Evolutionary conservation across 2,329 filamentous ascomycete genomes (phyloP).

Genomic region (Calonectria naviculata): DNA sequence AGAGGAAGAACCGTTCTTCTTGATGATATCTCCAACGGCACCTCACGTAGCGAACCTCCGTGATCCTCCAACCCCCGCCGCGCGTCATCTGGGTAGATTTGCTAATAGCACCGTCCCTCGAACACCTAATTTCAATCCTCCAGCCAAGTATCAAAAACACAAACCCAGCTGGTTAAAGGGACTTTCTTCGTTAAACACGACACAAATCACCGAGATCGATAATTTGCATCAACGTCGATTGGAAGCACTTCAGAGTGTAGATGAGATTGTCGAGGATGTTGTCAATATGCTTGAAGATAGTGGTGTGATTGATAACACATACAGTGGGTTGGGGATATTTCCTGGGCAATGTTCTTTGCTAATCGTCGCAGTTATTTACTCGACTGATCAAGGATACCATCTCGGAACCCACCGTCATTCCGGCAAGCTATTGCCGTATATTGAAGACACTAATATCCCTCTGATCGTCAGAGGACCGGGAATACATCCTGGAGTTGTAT

Average conservation of each 20-base stretch:
- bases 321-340: constrained; percentile 12
- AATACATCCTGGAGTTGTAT: constrained; percentile 30
- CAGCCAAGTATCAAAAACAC: neutral
- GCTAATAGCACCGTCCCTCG: neutral
- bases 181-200: neutral
- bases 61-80: neutral
- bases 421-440: constrained; percentile 42
- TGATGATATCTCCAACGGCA: neutral
- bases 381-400: constrained; percentile 44
- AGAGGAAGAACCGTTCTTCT: constrained; percentile 3
- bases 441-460: constrained; percentile 46
- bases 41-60: constrained; percentile 4
- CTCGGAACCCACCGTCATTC: constrained; percentile 38
- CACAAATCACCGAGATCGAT: neutral
- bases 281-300: constrained; percentile 41
- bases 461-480: constrained; percentile 43
- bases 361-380: constrained; percentile 14
- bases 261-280: constrained; percentile 48
- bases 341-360: no score
- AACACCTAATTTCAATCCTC: neutral
- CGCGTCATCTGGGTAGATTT: neutral
- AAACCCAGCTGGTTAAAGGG: neutral
- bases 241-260: constrained; percentile 35
- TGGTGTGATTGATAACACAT: constrained; percentile 39
- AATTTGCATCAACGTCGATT: neutral